These are phyloP conservation scores for Eimeria maxima DNA, from an alignment of 169 alveolate genomes.

Conservation along the genomic window DNA sequence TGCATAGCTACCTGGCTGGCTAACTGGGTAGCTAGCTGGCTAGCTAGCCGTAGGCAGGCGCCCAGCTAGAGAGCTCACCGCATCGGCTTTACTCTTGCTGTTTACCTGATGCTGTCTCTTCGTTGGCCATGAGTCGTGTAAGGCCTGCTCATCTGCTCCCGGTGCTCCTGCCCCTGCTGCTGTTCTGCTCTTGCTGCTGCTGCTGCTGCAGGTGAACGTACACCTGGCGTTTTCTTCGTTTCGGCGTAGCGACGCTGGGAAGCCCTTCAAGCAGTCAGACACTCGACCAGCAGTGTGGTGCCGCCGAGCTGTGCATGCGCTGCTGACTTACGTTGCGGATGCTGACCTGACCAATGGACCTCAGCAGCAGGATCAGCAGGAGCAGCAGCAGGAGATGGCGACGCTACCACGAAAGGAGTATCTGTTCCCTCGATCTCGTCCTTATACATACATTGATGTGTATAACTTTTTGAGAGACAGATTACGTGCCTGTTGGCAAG, in stretches of 20 bases:
- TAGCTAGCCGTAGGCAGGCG: not conserved
- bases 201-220: too few relatives aligned
- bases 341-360: constrained; percentile 87
- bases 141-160: too few relatives aligned
- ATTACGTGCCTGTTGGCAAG: constrained; percentile 93
- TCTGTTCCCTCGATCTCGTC: constrained; percentile 85
- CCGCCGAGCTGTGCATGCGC: constrained; percentile 90
- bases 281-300: constrained; percentile 92
- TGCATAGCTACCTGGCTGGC: not conserved
- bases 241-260: constrained; percentile 93
- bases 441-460: constrained; percentile 89
- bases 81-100: too few relatives aligned
- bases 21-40: not conserved
- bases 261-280: constrained; percentile 89
- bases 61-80: too few relatives aligned
- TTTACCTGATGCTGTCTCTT: too few relatives aligned
- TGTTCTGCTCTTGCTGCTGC: too few relatives aligned
- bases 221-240: constrained; percentile 89
- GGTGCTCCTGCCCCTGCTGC: too few relatives aligned
- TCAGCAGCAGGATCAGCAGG: constrained; percentile 51
- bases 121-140: too few relatives aligned
- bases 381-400: constrained; percentile 64
- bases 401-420: constrained; percentile 21
- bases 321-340: constrained; percentile 88
- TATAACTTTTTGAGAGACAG: constrained; percentile 92